These are phyloP conservation scores for Fusarium brachygibbosum DNA, from an alignment of 2,329 filamentous ascomycete genomes.

Conservation along the genomic window DNA sequence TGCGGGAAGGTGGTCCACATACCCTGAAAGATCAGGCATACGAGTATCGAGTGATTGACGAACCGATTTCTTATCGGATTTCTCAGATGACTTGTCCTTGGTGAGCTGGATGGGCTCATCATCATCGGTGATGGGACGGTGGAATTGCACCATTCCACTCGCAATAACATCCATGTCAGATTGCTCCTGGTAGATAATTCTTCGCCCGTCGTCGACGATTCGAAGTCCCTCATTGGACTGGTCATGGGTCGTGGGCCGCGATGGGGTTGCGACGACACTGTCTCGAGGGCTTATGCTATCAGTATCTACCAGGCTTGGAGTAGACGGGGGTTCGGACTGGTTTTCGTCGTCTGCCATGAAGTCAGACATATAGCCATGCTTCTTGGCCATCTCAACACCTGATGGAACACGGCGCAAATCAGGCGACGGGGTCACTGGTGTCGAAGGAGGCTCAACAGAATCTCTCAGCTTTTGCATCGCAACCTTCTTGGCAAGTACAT, in stretches of 20 bases:
- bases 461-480: constrained; percentile 42
- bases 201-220: constrained; percentile 48
- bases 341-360: constrained; percentile 50
- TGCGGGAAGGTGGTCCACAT: background rate
- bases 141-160: constrained; percentile 43
- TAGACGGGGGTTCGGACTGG: constrained; percentile 50
- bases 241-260: constrained; percentile 38
- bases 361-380: constrained; percentile 48
- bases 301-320: constrained; percentile 51
- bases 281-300: constrained; percentile 51
- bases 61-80: constrained; percentile 19
- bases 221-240: constrained; percentile 49
- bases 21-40: constrained; percentile 41
- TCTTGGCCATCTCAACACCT: constrained; percentile 49
- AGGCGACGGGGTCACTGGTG: constrained; percentile 27
- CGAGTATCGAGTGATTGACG: constrained; percentile 38
- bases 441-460: constrained; percentile 33
- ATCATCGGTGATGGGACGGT: constrained; percentile 41
- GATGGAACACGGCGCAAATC: constrained; percentile 46
- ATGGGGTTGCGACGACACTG: constrained; percentile 47
- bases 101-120: constrained; percentile 44
- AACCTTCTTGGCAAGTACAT: constrained; percentile 44
- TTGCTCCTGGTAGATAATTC: constrained; percentile 48
- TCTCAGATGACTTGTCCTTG: constrained; percentile 35
- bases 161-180: constrained; percentile 46